Conservation (phyloP, 176 grass and related monocot species). For the Paspalum notatum region DNA sequence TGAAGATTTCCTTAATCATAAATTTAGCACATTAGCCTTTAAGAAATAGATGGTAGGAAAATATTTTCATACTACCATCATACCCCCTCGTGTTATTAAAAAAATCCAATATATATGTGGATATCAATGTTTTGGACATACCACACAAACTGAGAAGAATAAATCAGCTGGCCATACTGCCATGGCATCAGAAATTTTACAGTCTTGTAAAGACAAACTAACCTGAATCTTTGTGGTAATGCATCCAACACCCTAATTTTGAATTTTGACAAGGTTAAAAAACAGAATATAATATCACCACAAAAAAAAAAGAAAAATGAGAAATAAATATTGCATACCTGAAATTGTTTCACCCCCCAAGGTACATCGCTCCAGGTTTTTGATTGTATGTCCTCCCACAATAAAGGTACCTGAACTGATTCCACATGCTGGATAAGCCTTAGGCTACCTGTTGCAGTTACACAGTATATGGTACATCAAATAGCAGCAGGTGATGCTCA, state of each 20-base stretch:
- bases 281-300: neutral
- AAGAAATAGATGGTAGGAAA: slow-evolving; percentile 4
- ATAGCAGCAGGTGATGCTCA: slow-evolving; percentile 23
- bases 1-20: slow-evolving; percentile 1
- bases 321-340: slow-evolving; percentile 44
- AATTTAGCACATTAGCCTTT: neutral
- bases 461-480: neutral
- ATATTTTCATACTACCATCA: neutral
- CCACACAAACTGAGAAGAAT: neutral
- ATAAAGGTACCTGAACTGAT: slow-evolving; percentile 60
- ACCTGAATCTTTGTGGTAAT: slow-evolving; percentile 88
- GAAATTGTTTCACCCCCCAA: slow-evolving; percentile 68
- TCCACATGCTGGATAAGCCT: slow-evolving; percentile 89
- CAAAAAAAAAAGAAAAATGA: neutral
- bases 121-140: neutral
- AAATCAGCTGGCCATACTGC: neutral
- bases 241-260: slow-evolving; percentile 63
- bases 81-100: neutral
- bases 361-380: slow-evolving; percentile 69
- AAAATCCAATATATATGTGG: neutral
- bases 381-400: slow-evolving; percentile 52
- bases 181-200: slow-evolving; percentile 8
- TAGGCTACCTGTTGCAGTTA: slow-evolving; percentile 75
- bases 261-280: slow-evolving; percentile 49
- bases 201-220: slow-evolving; percentile 27